Conservation (phyloP, 139 green algal species). For the Haematococcus lacustris region DNA sequence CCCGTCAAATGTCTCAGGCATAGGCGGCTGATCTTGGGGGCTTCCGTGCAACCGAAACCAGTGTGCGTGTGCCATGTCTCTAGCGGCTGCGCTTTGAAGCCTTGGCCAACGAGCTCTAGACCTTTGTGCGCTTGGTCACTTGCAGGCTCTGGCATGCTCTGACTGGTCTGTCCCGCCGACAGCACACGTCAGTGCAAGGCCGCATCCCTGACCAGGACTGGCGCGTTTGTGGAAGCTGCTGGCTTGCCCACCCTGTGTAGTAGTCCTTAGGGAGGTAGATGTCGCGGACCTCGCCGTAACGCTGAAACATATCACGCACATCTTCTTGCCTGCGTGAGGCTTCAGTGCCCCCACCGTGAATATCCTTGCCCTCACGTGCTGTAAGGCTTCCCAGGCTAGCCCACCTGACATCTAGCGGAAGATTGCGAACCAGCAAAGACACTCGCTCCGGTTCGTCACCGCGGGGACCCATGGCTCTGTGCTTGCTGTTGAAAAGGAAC, state of each 20-base stretch:
- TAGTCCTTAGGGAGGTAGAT: constrained; percentile 74
- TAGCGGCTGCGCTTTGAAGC: neutral
- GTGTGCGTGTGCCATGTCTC: neutral
- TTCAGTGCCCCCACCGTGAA: neutral
- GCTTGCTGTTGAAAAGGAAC: too few species aligned
- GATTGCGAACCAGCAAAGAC: constrained; percentile 59
- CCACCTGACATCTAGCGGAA: constrained; percentile 58
- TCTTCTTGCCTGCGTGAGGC: constrained; percentile 48
- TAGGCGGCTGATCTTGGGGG: neutral
- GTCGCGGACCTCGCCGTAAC: constrained; percentile 59
- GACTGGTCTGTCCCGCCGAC: neutral
- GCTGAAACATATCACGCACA: constrained; percentile 54
- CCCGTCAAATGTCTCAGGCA: neutral
- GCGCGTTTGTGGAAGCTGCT: neutral
- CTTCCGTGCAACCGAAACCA: too few species aligned
- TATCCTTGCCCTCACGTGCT: neutral
- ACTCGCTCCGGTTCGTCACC: neutral
- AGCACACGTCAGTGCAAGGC: neutral
- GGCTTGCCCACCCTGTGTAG: constrained; percentile 46
- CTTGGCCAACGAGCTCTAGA: neutral
- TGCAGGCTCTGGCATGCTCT: constrained; percentile 8
- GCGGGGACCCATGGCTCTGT: too few species aligned
- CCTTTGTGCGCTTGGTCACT: neutral
- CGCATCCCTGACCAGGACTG: neutral
- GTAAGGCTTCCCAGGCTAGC: neutral